phyloP scores from a whole-genome alignment of 2,329 filamentous ascomycete species.

The Sodiomyces alkalinus region DNA sequence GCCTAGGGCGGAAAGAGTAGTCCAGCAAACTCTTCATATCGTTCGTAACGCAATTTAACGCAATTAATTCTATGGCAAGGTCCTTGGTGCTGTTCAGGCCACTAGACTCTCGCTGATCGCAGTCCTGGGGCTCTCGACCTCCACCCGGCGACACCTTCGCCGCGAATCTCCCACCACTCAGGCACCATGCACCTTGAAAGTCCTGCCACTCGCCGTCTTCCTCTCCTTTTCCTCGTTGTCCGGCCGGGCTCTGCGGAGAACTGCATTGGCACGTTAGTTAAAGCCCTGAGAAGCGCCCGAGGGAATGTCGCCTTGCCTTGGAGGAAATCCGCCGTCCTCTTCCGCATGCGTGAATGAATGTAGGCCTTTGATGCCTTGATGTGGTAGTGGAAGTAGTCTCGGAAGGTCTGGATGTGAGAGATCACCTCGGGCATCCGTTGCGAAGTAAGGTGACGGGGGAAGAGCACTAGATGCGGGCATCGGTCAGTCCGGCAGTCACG shows the following conservation, averaged over 20 bases:
- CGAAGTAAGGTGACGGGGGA: conserved; percentile 82
- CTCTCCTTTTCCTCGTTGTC: conserved; percentile 95
- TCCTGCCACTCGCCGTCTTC: conserved; percentile 93
- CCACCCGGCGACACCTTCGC: no score
- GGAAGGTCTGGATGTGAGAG: conserved; percentile 98
- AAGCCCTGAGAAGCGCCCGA: not conserved
- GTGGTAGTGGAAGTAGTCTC: conserved; percentile 99
- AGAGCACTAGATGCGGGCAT: conserved; percentile 66
- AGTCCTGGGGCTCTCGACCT: not conserved
- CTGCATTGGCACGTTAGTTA: conserved; percentile 30
- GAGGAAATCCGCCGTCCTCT: conserved; percentile 93
- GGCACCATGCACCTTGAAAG: conserved; percentile 50
- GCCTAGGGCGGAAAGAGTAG: no score
- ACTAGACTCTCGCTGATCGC: not conserved
- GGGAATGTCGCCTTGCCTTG: conserved; percentile 52
- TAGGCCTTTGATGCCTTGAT: conserved; percentile 99
- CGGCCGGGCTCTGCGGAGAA: conserved; percentile 87
- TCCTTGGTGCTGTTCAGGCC: no score
- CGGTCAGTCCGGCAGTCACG: conserved; percentile 9
- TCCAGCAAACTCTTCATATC: not conserved
- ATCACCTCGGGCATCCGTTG: conserved; percentile 91
- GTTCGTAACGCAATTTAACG: not conserved
- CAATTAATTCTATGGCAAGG: no score
- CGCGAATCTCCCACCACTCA: not conserved
- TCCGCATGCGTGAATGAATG: conserved; percentile 95